Evolutionary conservation across 441 rosid species (phyloP).

Genomic region (Biscutella laevigata): DNA sequence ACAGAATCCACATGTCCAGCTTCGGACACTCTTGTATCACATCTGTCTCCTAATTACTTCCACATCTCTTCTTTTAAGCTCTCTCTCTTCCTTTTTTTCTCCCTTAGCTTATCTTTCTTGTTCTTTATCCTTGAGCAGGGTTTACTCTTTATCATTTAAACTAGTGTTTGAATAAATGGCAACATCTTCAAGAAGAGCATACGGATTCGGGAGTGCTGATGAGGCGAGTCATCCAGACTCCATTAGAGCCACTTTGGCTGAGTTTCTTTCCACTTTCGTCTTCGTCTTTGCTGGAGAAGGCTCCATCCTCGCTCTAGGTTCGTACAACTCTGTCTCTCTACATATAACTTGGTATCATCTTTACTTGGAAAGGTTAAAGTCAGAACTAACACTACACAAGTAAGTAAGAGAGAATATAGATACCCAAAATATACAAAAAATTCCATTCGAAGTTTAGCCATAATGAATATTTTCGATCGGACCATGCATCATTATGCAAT

Average conservation of each 20-base stretch:
- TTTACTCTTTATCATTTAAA: not conserved
- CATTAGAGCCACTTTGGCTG: slow-evolving; percentile 60
- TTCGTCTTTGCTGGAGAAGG: slow-evolving; percentile 82
- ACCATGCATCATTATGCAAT: slow-evolving; percentile 9
- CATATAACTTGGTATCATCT: not conserved
- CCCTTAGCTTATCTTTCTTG: not conserved
- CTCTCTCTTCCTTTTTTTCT: not conserved
- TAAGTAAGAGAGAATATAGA: too few relatives aligned
- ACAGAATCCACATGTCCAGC: slow-evolving; percentile 34
- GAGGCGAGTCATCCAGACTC: slow-evolving; percentile 74
- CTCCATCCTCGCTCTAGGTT: slow-evolving; percentile 66
- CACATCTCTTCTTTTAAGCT: slow-evolving; percentile 22
- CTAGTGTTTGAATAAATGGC: slow-evolving; percentile 17
- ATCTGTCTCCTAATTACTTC: slow-evolving; percentile 38
- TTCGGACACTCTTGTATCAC: slow-evolving; percentile 24
- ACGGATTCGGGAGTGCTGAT: slow-evolving; percentile 53
- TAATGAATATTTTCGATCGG: not conserved
- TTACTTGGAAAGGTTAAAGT: not conserved
- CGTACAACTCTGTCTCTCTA: not conserved
- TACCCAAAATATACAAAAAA: not conserved
- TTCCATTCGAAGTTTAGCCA: not conserved
- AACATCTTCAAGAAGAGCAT: slow-evolving; percentile 39
- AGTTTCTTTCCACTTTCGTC: slow-evolving; percentile 60
- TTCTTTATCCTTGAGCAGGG: not conserved
- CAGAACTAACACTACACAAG: not conserved